Base-by-base conservation (phyloP, 2,329 filamentous ascomycete species). In the Xylariaceae sp. region DNA sequence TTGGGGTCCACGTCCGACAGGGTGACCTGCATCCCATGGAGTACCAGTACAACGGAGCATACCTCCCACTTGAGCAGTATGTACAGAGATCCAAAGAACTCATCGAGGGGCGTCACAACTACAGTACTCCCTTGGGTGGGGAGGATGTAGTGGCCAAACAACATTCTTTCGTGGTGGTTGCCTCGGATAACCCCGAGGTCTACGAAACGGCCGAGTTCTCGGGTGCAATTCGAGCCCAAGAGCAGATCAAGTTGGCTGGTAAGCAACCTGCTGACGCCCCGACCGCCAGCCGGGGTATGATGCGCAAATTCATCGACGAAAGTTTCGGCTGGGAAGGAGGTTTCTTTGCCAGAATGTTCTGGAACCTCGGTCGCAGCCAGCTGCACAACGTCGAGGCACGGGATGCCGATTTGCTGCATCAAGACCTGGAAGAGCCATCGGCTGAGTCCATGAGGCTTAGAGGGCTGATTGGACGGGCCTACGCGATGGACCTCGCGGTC, bases 281-380 rank as follows among this genome's bases (percentile, higher is more conserved):
- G 47, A 66, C 64, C 35, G 62, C 66, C 3, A 67, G 79, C 49
- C 67, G 67, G 20, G 67, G 69, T 10, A 69, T 76, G 6, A 79
- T 85, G 61, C 75, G 76, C 53, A 80, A 78, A 55, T 88, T 86
- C 62, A 76, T 86, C 27, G 86, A 90, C 48, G 84, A 90, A 60
- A 79, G 83, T 2, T 82, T 88, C 33, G 89, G 88, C 22, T 94
- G 88, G 88, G 88, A 94, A 63, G 88, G 89, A 16, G 89, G 89
- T 1, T 95, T 94, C 71, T 94, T 86, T 66, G 77, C 79, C 12
- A 78, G 81, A 57, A 83, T 93, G 67, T 94, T 94, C 66, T 91
- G 86, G 80, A 85, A 82, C 40, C 72, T 94, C 1, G 89, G 86
- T 4, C 62, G 68, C n/a, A 61, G 67, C 37, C 65, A 66, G 5